phyloP scores from a whole-genome alignment of 139 green algal genomes.

The Asterochloris sp. region DNA sequence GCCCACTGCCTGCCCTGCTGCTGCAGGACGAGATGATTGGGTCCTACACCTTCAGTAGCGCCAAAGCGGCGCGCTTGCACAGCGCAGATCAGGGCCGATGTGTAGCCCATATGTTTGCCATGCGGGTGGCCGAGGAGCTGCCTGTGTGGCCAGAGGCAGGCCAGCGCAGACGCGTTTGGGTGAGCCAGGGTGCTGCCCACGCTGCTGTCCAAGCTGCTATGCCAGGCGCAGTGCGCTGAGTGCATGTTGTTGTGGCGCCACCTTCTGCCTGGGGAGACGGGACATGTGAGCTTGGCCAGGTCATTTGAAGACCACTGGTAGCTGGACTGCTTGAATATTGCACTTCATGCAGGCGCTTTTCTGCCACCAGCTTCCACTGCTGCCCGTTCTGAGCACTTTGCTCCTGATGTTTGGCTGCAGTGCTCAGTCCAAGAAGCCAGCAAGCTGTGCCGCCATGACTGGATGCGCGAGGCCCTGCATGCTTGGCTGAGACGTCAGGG shows the following conservation, averaged over 20 bases:
- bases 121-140: conserved; percentile 84
- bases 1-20: neutral
- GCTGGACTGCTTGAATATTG: neutral
- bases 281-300: neutral
- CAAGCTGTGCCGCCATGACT: conserved; percentile 56
- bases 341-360: neutral
- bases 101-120: conserved; percentile 74
- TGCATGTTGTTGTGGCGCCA: neutral
- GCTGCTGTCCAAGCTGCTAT: neutral
- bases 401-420: conserved; percentile 24
- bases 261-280: neutral
- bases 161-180: conserved; percentile 71
- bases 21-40: conserved; percentile 70
- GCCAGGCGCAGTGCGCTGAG: neutral
- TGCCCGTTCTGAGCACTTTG: neutral
- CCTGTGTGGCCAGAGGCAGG: conserved; percentile 74
- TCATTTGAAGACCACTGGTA: neutral
- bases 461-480: conserved; percentile 75
- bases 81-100: conserved; percentile 46
- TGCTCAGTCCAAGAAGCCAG: conserved; percentile 51
- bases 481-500: conserved; percentile 37
- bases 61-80: conserved; percentile 42
- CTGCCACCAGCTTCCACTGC: neutral
- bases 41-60: conserved; percentile 58
- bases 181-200: conserved; percentile 29